A percentile compares a stretch with the other conserved stretches of the same genome.
These are phyloP conservation scores for Blastobotrys indianensis DNA, from an alignment of 1,139 yeast genomes.

Conservation along the genomic window DNA sequence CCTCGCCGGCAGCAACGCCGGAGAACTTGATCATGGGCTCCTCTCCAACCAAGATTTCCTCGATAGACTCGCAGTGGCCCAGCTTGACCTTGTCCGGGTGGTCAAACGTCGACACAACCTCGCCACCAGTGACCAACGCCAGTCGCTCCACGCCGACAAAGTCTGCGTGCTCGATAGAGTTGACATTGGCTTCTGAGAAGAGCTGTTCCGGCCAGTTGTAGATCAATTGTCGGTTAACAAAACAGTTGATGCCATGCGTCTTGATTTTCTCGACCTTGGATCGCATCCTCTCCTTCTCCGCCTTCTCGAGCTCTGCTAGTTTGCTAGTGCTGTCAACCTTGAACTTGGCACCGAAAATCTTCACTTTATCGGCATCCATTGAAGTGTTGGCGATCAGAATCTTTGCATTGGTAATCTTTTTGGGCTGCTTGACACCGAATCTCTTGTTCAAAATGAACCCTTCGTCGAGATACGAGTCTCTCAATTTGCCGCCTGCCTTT, in stretches of 20 bases:
- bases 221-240: conserved; percentile 91
- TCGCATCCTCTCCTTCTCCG: conserved; percentile 92
- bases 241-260: conserved; percentile 75
- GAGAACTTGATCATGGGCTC: conserved; percentile 78
- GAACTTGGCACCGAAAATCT: conserved; percentile 95
- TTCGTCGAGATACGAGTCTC: conserved; percentile 91
- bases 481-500: conserved; percentile 85
- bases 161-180: conserved; percentile 96
- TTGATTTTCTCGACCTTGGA: conserved; percentile 82
- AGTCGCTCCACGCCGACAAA: conserved; percentile 96
- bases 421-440: conserved; percentile 94
- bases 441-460: conserved; percentile 88
- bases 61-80: conserved; percentile 85
- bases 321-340: conserved; percentile 93
- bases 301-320: conserved; percentile 91
- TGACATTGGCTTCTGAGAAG: conserved; percentile 79
- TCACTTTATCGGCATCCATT: conserved; percentile 95
- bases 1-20: conserved; percentile 94
- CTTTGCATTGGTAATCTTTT: conserved; percentile 72
- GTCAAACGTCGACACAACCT: conserved; percentile 95
- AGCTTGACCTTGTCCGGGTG: conserved; percentile 78
- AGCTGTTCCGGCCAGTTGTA: conserved; percentile 98
- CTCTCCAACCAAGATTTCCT: conserved; percentile 91
- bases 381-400: conserved; percentile 93
- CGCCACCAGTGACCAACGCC: conserved; percentile 96